Evolutionary conservation across 31 red algal genomes (phyloP).

Genomic region (Porphyra umbilicalis): DNA sequence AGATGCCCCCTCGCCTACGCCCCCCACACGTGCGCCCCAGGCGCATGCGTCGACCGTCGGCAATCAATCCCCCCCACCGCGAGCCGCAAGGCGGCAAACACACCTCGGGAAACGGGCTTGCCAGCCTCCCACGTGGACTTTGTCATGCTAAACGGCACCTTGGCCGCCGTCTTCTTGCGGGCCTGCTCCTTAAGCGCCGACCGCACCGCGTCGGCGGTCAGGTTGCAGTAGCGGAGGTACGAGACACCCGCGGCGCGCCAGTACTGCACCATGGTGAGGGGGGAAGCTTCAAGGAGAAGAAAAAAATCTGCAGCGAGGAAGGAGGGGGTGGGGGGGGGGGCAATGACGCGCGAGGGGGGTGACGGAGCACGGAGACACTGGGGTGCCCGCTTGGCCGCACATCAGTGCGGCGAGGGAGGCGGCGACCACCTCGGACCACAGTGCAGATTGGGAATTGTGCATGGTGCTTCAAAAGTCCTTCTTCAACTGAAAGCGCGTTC

Average conservation of each 20-base stretch:
- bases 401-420: too few species aligned
- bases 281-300: not conserved
- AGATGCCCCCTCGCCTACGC: not conserved
- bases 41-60: not conserved
- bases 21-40: not conserved
- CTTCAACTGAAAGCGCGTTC: too few species aligned
- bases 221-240: conserved; percentile 87
- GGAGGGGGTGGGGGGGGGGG: too few species aligned
- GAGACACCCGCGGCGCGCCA: conserved; percentile 93
- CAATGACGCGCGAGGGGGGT: too few species aligned
- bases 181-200: conserved; percentile 75
- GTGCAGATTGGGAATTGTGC: too few species aligned
- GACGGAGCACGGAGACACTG: too few species aligned
- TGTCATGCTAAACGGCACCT: conserved; percentile 69
- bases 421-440: too few species aligned
- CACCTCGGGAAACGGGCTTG: conserved; percentile 75
- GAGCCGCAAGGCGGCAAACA: not conserved
- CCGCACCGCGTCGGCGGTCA: conserved; percentile 89
- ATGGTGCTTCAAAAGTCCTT: too few species aligned
- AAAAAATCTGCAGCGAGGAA: not conserved
- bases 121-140: conserved; percentile 79
- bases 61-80: not conserved
- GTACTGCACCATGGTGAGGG: conserved; percentile 76
- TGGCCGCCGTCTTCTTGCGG: conserved; percentile 48
- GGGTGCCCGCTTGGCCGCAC: too few species aligned